Evolutionary conservation across 441 rosid genomes (phyloP), one percentile per base, ranked within the genome.

Genomic region (Capsella rubella): DNA sequence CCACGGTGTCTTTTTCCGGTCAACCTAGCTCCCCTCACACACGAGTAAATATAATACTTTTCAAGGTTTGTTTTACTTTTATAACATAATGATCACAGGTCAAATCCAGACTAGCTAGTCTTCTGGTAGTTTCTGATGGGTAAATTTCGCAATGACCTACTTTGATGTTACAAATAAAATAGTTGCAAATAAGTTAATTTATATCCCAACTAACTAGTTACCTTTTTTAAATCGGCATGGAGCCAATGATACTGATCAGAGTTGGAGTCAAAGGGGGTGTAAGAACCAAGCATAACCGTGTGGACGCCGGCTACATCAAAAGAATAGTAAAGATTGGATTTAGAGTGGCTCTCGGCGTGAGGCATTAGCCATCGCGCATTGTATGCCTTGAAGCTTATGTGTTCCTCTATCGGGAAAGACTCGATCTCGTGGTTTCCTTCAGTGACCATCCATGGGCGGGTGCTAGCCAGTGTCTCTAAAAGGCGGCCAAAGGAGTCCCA

Each of bases 371-470:
- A 90, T 31, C 96, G 69, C 0, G 96, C 82, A 35, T 84, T 87
- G 79, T 90, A 90, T 46, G 93, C 61, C 1, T 84, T 87, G 84
- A 90, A 90, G 34, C 84, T 72, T 2, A 47, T 42, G 6, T 46
- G 25, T 56, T 90, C 67, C 66, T 82, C 0, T 9, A 84, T 0
- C 0, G 89, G 87, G 8, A 87, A 64, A 62, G 31, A 70, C 75
- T 91, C 97, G 4, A 84, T 27, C 74, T 91, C 94, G 67, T 89
- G 97, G 82, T 91, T 91, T 25, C 94, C 94, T 51, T 87, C 81
- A 0, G 97, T 89, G 28, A 87, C 91, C 94, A 89, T 89, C 92
- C 91, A 91, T 0, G 97, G 97, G 28, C 90, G 76, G 14, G 82
- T 84, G 81, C 94, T 87, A 1, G 97, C 90, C 5, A 82, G 67